phyloP scores from a whole-genome alignment of 129 eudicot species.

The Chrysanthemum makinoi region DNA sequence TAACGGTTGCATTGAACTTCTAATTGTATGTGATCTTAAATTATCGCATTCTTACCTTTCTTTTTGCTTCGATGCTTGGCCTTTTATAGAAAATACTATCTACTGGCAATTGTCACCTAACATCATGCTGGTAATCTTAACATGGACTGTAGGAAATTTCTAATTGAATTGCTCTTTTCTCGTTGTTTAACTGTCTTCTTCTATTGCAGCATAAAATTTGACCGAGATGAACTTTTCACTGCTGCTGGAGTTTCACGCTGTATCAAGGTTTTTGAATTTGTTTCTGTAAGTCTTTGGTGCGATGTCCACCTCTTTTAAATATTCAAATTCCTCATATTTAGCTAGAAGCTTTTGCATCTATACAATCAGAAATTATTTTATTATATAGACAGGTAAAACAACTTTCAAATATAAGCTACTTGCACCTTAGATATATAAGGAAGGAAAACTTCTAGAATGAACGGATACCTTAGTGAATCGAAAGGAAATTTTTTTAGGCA shows the following conservation, averaged over 20 bases:
- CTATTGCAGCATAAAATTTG: constrained; percentile 83
- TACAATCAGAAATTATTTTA: neutral
- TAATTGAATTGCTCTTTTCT: neutral
- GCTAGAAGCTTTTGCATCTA: no score
- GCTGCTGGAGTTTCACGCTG: constrained; percentile 92
- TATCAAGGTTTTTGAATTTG: constrained; percentile 85
- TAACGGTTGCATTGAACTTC: no score
- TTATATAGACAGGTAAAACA: no score
- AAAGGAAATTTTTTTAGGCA: no score
- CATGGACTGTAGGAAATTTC: no score
- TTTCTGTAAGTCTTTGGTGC: constrained; percentile 54
- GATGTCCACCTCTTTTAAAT: neutral
- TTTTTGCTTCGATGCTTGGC: neutral
- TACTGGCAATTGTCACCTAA: neutral
- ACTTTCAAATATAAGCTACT: no score
- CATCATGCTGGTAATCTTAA: neutral
- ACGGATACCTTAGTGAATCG: no score
- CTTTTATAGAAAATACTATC: neutral
- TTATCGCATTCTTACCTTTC: neutral
- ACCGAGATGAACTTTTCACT: constrained; percentile 90
- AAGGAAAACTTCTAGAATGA: no score
- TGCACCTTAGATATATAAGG: no score
- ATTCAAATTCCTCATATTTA: neutral
- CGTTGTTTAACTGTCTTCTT: neutral
- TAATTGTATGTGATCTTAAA: neutral